phyloP scores from a whole-genome alignment of 768 basidiomycete genomes.

The Kwoniella newhampshirensis region DNA sequence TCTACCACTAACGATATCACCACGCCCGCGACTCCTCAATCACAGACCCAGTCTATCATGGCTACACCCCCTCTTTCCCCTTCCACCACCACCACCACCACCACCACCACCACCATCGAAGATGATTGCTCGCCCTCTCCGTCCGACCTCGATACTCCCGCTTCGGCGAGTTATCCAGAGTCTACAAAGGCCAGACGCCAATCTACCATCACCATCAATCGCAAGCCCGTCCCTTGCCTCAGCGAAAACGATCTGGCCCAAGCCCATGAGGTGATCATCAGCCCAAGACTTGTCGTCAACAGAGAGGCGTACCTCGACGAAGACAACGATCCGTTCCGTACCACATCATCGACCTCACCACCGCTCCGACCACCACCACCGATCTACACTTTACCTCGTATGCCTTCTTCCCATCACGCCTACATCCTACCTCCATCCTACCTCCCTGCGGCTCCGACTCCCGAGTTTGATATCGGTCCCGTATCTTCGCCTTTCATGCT shows the following conservation, averaged over 20 bases:
- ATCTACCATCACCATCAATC: conserved; percentile 28
- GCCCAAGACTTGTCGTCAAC: too few relatives aligned
- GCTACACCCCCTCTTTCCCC: conserved; percentile 1
- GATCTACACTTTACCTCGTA: conserved; percentile 29
- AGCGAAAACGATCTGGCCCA: too few relatives aligned
- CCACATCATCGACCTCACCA: neutral
- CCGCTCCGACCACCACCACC: conserved; percentile 21
- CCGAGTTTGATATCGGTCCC: too few relatives aligned
- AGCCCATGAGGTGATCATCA: too few relatives aligned
- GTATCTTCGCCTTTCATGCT: neutral
- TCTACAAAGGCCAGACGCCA: conserved; percentile 13
- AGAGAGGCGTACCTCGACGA: neutral
- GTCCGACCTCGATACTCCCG: conserved; percentile 1
- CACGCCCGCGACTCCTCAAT: too few relatives aligned
- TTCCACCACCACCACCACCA: neutral
- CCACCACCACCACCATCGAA: too few relatives aligned
- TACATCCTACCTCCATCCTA: conserved; percentile 10
- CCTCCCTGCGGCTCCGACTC: neutral
- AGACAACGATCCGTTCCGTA: neutral
- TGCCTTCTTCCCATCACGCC: conserved; percentile 5
- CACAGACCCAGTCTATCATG: too few relatives aligned
- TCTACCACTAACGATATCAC: too few relatives aligned
- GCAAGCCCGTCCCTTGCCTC: conserved; percentile 35
- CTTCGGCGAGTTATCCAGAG: conserved; percentile 1
- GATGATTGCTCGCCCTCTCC: neutral